Evolutionary conservation across 2,329 filamentous ascomycete species (phyloP).

Genomic region (Colletotrichum sp.): DNA sequence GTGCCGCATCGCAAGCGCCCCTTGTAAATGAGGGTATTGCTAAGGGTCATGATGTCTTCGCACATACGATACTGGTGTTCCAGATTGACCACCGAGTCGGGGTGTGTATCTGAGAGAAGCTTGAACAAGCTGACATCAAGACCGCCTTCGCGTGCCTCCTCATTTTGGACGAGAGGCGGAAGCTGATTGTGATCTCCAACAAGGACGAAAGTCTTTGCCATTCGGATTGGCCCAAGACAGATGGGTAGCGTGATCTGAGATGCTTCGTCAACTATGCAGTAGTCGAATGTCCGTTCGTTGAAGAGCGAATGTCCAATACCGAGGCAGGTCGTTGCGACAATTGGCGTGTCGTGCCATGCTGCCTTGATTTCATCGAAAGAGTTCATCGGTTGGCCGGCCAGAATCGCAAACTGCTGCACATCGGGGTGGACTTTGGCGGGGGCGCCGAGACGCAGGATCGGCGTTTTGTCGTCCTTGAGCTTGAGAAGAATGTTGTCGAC

Average conservation of each 20-base stretch:
- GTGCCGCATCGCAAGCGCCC: constrained; percentile 90
- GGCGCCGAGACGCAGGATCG: constrained; percentile 84
- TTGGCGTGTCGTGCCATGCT: constrained; percentile 83
- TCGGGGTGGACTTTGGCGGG: constrained; percentile 86
- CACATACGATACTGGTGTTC: constrained; percentile 99
- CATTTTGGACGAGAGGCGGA: constrained; percentile 92
- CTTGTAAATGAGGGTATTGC: constrained; percentile 92
- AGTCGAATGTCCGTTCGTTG: constrained; percentile 89
- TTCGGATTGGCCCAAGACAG: constrained; percentile 90
- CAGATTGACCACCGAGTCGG: constrained; percentile 85
- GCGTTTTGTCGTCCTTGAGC: constrained; percentile 78
- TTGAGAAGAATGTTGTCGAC: constrained; percentile 98
- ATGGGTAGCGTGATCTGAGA: constrained; percentile 97
- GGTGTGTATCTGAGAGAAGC: constrained; percentile 86
- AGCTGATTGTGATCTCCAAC: constrained; percentile 98
- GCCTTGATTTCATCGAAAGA: constrained; percentile 84
- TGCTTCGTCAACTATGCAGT: constrained; percentile 97
- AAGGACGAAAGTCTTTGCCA: constrained; percentile 91
- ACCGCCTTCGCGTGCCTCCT: constrained; percentile 83
- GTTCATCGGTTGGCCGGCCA: constrained; percentile 75
- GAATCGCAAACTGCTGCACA: constrained; percentile 82
- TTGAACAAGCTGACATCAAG: constrained; percentile 95
- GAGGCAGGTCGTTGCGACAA: constrained; percentile 95
- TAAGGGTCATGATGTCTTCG: constrained; percentile 93
- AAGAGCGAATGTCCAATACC: constrained; percentile 91